Evolutionary conservation across 208 protist species (phyloP), one percentile per base, ranked within the genome.

Genomic region (Crithidia thermophila): DNA sequence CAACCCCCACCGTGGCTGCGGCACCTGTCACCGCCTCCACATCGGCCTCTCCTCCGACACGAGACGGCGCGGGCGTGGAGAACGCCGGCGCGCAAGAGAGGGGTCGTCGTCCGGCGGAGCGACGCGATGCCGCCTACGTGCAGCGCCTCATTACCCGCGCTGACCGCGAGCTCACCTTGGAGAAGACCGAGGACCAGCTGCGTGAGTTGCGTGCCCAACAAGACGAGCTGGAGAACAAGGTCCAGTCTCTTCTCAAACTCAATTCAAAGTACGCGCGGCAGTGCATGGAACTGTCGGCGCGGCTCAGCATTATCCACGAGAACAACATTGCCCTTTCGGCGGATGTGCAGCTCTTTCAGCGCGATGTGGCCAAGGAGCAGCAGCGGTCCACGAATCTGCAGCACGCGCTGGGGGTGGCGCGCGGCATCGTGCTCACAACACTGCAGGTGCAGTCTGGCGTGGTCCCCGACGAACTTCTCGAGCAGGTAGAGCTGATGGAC

Each of bases 231-330:
- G 51, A 79, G 21, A 40, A 60, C n/a, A 73, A 84, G 33, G 49
- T 88, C 2, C 60, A 80, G 16, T 62, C 67, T 0, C 61, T 93
- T 11, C 43, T 82, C 47, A 75, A 83, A 23, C 77, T 94, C 18
- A 95, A 95, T 57, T 59, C 76, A 0, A 77, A 66, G 25, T 95
- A 95, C 60, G 90, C 90, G 3, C 67, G 69, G 39, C 87, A 94
- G 68, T 75, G 83, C 18, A 51, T 93, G 8, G 87, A 89, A 72
- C 80, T 95, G 6, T 69, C 79, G 0, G 81, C 87, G 8, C 90
- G 90, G 10, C 69, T 95, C 16, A 87, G 77, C 50, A 72, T 94
- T 37, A 45, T 94, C 1, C 62, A 76, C 20, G 84, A 93, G 16
- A 82, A 93, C 60, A 95, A 95, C 71, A 83, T 93, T 46, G 64